These are phyloP conservation scores for Anisodus tanguticus DNA, from an alignment of 257 asterid genomes.

Conservation along the genomic window DNA sequence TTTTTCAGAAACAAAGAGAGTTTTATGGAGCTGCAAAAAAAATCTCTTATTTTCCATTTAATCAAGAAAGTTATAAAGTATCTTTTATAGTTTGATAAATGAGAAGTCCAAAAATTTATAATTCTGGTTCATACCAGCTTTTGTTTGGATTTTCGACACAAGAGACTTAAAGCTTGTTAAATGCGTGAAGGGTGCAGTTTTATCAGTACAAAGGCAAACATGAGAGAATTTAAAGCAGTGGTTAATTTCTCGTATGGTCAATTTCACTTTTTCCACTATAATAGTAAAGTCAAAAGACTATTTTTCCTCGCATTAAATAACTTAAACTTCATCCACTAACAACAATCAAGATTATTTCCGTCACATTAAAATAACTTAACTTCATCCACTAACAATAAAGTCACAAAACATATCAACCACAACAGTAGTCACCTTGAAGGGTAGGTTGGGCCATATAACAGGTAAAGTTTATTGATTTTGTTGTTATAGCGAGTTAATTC, in stretches of 20 bases:
- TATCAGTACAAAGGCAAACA: conserved; percentile 4
- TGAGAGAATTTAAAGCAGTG: background rate
- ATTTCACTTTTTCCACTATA: background rate
- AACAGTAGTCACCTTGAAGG: background rate
- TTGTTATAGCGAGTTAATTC: too few species aligned
- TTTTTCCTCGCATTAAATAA: background rate
- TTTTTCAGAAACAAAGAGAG: background rate
- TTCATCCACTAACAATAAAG: background rate
- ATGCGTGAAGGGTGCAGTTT: background rate
- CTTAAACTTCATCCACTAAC: background rate
- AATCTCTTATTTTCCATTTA: background rate
- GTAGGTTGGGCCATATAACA: background rate
- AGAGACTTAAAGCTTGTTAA: background rate
- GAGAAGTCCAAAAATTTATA: background rate
- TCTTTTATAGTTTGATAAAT: background rate
- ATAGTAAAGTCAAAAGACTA: background rate
- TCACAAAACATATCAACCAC: background rate
- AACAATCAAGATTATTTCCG: background rate
- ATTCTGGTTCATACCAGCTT: background rate
- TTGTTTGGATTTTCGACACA: background rate
- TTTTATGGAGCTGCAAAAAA: background rate
- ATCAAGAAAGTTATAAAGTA: background rate
- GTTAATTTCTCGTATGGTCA: background rate
- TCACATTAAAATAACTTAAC: too few species aligned
- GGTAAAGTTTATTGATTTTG: background rate